Base-by-base conservation (phyloP, 139 green algal species). In the Parachlorella kessleri region DNA sequence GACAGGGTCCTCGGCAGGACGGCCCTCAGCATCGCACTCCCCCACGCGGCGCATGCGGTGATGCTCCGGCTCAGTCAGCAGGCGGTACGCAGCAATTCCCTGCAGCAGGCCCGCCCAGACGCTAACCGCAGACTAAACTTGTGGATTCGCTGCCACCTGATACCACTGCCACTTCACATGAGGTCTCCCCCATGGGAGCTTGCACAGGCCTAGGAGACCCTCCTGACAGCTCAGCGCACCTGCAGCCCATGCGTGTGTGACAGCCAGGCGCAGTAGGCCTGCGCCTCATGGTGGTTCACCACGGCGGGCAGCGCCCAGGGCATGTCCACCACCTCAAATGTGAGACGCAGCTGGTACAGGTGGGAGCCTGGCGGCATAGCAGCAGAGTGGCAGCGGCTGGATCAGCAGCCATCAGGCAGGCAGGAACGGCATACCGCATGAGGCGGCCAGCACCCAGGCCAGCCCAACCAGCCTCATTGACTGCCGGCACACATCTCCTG, bases 281-380 rank as follows among this genome's bases (percentile, higher is more conserved):
- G 78, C 38, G 89, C 92, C 83, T 96, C 92, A 71, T 96, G 92
- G 64, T 88, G 86, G 84, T 93, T 93, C 41, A 89, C 91, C 63
- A 94, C 88, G 42, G 87, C 92, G 0, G 92, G 92, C 82, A 89
- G 89, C 75, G 88, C 88, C 80, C 80, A 88, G 18, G 85, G 82
- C 84, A 94, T 86, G 74, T 91, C 84, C 0, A 95, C 75, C 8
- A 87, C 82, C 65, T 93, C 85, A 70, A 94, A 95, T 55, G 91
- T 66, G 30, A 90, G 78, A 37, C 92, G 87, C 83, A 96, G 86
- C 83, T 90, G 86, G 85, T 94, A 94, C 65, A 80, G 81, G 82
- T 87, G 85, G 65, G 88, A 80, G 41, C 82, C 84, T 72, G 74
- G 65, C 73, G 82, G 21, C 48, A 59, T 14, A 59, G 48, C 48